Conservation (phyloP, 345 rosid genomes). For the Gossypium arboreum region DNA sequence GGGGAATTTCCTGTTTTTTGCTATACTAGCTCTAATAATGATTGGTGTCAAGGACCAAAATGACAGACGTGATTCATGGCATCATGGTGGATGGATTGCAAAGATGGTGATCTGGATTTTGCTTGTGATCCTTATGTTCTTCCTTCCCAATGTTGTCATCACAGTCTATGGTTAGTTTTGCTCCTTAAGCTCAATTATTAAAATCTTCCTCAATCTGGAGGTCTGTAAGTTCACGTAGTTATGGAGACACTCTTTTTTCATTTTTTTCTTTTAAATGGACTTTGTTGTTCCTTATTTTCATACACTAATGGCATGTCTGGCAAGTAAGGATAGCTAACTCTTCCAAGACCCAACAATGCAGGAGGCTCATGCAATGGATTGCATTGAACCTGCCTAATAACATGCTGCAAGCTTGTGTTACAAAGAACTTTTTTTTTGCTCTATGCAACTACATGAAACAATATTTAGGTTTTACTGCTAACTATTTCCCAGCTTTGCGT, state of each 20-base stretch:
- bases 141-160: conserved; percentile 67
- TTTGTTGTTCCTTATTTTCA: not conserved
- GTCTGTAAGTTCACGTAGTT: not conserved
- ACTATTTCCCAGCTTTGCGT: not conserved
- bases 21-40: conserved; percentile 69
- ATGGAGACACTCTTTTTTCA: not conserved
- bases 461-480: not conserved
- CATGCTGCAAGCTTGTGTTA: not conserved
- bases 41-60: conserved; percentile 92
- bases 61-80: conserved; percentile 88
- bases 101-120: conserved; percentile 84
- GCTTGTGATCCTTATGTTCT: conserved; percentile 85
- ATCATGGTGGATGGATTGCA: conserved; percentile 90
- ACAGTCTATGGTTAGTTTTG: conserved; percentile 63
- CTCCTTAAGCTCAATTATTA: not conserved
- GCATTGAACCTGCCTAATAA: not conserved
- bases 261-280: not conserved
- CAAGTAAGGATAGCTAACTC: not conserved
- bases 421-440: not conserved
- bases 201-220: not conserved
- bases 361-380: not conserved
- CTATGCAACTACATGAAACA: not conserved
- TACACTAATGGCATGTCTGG: not conserved
- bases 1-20: conserved; percentile 84
- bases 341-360: not conserved